Evolutionary conservation across 2,329 filamentous ascomycete genomes (phyloP).

Genomic region (Fusarium sambucinum): DNA sequence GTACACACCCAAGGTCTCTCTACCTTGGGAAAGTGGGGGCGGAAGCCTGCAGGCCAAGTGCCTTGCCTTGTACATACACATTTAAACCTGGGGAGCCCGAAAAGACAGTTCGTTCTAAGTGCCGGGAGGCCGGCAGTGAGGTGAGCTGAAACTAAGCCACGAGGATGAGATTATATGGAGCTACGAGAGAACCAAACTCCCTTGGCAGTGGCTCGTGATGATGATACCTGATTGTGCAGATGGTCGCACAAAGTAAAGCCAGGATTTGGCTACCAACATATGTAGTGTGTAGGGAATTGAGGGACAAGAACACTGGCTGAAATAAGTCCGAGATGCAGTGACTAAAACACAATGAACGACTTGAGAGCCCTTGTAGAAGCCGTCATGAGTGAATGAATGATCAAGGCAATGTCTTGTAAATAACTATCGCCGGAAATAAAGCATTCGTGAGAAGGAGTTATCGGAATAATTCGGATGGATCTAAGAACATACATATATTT

Average conservation of each 20-base stretch:
- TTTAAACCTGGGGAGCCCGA: constrained; percentile 11
- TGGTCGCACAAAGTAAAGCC: too few relatives aligned
- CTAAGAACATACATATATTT: constrained; percentile 8
- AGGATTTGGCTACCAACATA: too few relatives aligned
- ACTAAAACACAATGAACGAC: constrained; percentile 2
- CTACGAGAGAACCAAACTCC: not conserved
- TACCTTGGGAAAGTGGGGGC: constrained; percentile 4
- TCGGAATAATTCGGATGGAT: constrained; percentile 5
- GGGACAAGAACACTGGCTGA: not conserved
- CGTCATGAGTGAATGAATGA: too few relatives aligned
- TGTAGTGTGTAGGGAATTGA: not conserved
- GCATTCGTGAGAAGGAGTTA: not conserved
- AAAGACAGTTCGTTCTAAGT: constrained; percentile 10
- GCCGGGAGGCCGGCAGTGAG: constrained; percentile 18
- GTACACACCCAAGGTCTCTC: not conserved
- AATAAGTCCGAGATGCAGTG: constrained; percentile 4
- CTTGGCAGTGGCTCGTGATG: not conserved
- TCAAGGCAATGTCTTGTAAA: too few relatives aligned
- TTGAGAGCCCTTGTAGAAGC: not conserved
- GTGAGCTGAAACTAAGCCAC: constrained; percentile 11
- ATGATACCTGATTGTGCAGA: not conserved
- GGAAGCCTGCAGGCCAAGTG: constrained; percentile 2
- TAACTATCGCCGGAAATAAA: too few relatives aligned
- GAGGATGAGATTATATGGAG: not conserved
- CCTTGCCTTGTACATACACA: not conserved